Evolutionary conservation across 495 filamentous ascomycete genomes (phyloP), one percentile per base, ranked within the genome.

Genomic region (Saxophila tyrrhenica): DNA sequence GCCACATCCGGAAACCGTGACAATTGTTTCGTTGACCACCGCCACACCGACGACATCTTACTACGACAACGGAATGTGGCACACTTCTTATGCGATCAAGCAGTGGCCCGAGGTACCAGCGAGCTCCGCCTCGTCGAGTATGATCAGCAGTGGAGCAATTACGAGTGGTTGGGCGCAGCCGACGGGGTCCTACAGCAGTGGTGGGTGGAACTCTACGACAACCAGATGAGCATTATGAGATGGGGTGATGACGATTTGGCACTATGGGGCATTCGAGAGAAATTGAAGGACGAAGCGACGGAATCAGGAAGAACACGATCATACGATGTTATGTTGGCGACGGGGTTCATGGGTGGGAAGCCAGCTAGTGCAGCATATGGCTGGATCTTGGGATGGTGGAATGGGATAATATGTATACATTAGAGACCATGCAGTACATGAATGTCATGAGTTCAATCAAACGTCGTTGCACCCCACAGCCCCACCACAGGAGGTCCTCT

Each of bases 41-140:
- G 57, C 25, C 10, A 56, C 55, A 43, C 50, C 61, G 15, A 10
- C 51, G n/a, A 64, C 62, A 2, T 49, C 48, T 2, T 64, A 64
- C 48, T 64, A 64, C 44, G 62, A 64, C 53, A 41, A 62, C 51
- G 62, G 62, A 19, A 44, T 59, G 49, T 64, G 59, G 59, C 59
- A 64, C 25, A 64, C 62, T 15, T 52, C 19, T 16, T 64, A 64
- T 50, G 50, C 59, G 0, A 52, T 64, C 11, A 29, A 50, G 43
- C n/a, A n/a, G n/a, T n/a, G n/a, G 35, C 50, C 25, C 11, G n/a
- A 23, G 8, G 17, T 13, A 32, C 45, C 53, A 19, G 47, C 49
- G 41, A 53, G 10, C 22, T 17, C 23, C 19, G 47, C 29, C 29
- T 35, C 29, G 5, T 35, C 5, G 7, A 35, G 29, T 13, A 13